Evolutionary conservation across 1,284 basidiomycete species (phyloP), one percentile per base, ranked within the genome.

Genomic region (Puccinia brachypodii): DNA sequence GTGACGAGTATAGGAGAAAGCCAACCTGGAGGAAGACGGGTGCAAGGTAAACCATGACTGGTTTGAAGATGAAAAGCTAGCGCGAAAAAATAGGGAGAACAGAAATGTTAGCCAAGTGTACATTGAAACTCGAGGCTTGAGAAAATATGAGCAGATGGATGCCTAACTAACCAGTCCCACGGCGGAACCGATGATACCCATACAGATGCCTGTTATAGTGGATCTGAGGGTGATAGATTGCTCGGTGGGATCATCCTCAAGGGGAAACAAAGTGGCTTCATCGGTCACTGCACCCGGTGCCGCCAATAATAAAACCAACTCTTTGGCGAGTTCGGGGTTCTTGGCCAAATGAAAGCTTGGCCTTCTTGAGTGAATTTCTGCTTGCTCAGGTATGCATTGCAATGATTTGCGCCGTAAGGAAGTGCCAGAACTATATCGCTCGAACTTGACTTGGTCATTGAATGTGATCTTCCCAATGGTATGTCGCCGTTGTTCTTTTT

Each of bases 31-130:
- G 50, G 58, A 81, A 81, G 2, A 81, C 47, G 28, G 78, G 56
- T 6, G 69, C 56, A 42, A 81, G 25, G 28, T 62, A 71, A 25
- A 81, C 42, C 28, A 60, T 25, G 53, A 81, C 71, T 13, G 78
- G 78, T 73, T 81, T 81, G 58, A 81, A 81, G 40, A 73, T 36
- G 42, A 81, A 81, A 28, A 81, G 56, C 78, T 81, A 56, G 2
- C 36, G 36, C 1, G 14, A 44, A 36, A 40, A 22, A 36, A 14
- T n/a, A 25, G 13, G 40, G 11, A 25, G 14, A 25, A n/a, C 40
- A 3, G 53, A 56, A 36, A 62, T 62, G 16, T 7, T n/a, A n/a
- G n/a, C n/a, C n/a, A n/a, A n/a, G n/a, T n/a, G n/a, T n/a, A n/a
- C n/a, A n/a, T 19, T 50, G 22, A 72, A 19, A 13, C 64, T 40